Base-by-base conservation (phyloP, 2,329 filamentous ascomycete species). In the Neofusicoccum sp. region DNA sequence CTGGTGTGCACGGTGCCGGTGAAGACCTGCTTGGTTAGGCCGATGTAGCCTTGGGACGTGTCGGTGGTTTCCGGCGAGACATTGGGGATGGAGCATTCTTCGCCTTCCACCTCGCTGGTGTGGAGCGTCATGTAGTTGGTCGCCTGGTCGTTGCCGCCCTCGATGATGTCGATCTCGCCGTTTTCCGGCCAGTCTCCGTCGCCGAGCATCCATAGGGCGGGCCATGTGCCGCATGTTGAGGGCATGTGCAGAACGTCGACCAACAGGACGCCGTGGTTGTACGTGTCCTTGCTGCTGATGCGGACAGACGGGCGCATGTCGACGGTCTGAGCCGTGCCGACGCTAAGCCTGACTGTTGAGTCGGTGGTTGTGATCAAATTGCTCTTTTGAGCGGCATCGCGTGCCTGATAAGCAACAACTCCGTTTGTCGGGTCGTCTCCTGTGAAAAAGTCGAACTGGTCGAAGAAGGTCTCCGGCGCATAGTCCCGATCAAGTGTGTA, bases 1-100 rank as follows among this genome's bases (percentile, higher is more conserved):
- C 83, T 78, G 70, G 84, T 85, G 63, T 81, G 76, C 2, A 74
- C 74, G 0, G 80, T 80, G 22, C 85, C 56, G 2, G 45, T 60
- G 52, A 37, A 60, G 12, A 39, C 54, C 6, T 44, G 45, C n/a
- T 58, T 58, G 12, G 41, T 45, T 6, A 16, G 36, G 7, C 41
- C 54, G 14, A 50, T 44, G 28, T 54, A 39, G 29, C 50, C 49
- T 36, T 16, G 5, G 29, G 50, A 39, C 22, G 50, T 12, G 16
- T 45, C 45, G 11, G 16, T 41, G 14, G 16, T 31, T 2, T 29
- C 56, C 29, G 22, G 29, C n/a, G 52, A 37, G 11, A 8, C 56
- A 67, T 69, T 5, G 34, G 44, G 11, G 31, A 66, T 43, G 33
- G 66, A 54, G 49, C 58, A 43, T 8, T 52, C 44, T 61, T 58